A percentile compares a stretch with the other conserved stretches of the same genome.
These are phyloP conservation scores for Vaccinium vitisidaea DNA, from an alignment of 148 eudicot genomes.

Conservation along the genomic window DNA sequence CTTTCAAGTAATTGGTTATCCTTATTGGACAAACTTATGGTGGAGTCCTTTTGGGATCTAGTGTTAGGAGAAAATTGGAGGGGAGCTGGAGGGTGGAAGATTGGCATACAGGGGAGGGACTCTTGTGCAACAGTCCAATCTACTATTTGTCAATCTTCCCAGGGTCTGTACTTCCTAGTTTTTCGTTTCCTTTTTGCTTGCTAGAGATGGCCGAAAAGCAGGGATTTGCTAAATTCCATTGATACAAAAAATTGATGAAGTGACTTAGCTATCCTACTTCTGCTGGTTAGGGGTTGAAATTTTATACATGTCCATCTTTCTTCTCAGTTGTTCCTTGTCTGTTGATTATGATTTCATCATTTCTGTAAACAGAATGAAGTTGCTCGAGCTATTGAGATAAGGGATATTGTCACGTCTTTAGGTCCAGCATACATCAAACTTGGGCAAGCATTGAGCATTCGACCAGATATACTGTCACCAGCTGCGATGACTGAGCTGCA, in stretches of 20 bases:
- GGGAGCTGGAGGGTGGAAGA: neutral
- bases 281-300: neutral
- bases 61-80: neutral
- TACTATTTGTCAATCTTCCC: neutral
- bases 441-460: constrained; percentile 99
- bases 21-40: neutral
- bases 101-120: neutral
- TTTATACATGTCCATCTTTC: neutral
- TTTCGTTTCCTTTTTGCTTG: neutral
- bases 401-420: constrained; percentile 97
- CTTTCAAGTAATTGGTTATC: neutral
- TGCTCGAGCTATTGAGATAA: constrained; percentile 91
- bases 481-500: constrained; percentile 94
- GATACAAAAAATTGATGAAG: neutral
- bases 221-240: neutral
- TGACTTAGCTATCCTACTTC: constrained; percentile 1
- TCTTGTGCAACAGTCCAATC: neutral
- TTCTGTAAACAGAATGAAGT: constrained; percentile 72
- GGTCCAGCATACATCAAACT: constrained; percentile 99
- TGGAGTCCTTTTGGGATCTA: neutral
- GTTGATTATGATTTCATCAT: constrained; percentile 7
- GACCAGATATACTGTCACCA: constrained; percentile 96
- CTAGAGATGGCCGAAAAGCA: neutral
- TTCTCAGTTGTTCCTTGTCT: neutral
- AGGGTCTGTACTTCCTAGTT: neutral